Evolutionary conservation across 495 filamentous ascomycete species (phyloP).

Genomic region (Penicillium malachiteum): DNA sequence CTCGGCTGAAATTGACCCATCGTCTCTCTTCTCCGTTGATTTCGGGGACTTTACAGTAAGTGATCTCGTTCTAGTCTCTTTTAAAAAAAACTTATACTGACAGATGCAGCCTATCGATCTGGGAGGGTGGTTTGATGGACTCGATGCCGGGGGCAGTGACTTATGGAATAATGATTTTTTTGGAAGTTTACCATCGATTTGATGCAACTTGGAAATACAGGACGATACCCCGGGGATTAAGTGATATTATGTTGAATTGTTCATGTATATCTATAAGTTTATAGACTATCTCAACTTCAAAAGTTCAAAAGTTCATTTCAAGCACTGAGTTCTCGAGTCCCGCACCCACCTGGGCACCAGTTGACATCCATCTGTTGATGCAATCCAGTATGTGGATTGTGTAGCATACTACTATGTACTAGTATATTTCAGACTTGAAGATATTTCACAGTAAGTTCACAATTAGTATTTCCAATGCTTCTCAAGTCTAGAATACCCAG

Average conservation of each 20-base stretch:
- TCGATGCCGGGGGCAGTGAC: slow-evolving; percentile 28
- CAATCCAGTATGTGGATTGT: not conserved
- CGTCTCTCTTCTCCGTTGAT: slow-evolving; percentile 24
- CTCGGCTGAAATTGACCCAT: slow-evolving; percentile 30
- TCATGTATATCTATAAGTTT: not conserved
- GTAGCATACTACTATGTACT: not conserved
- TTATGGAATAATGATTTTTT: slow-evolving; percentile 36
- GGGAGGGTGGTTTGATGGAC: slow-evolving; percentile 33
- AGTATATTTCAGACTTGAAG: not conserved
- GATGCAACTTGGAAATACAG: not conserved
- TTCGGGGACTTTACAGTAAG: slow-evolving; percentile 35
- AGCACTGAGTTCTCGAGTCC: no score
- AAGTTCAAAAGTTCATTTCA: no score
- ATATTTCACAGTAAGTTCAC: not conserved
- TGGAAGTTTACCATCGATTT: slow-evolving; percentile 12
- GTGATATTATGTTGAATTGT: not conserved
- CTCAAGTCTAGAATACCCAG: no score
- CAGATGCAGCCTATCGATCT: slow-evolving; percentile 33
- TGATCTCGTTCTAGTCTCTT: not conserved
- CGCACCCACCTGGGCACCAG: no score
- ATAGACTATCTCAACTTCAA: no score
- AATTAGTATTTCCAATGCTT: no score
- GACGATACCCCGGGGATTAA: not conserved
- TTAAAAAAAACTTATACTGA: slow-evolving; percentile 16
- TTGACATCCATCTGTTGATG: no score